A percentile compares a stretch with the other conserved stretches of the same genome.
These are phyloP conservation scores for Erodium trifolium DNA, from an alignment of 441 rosid species.

Conservation along the genomic window DNA sequence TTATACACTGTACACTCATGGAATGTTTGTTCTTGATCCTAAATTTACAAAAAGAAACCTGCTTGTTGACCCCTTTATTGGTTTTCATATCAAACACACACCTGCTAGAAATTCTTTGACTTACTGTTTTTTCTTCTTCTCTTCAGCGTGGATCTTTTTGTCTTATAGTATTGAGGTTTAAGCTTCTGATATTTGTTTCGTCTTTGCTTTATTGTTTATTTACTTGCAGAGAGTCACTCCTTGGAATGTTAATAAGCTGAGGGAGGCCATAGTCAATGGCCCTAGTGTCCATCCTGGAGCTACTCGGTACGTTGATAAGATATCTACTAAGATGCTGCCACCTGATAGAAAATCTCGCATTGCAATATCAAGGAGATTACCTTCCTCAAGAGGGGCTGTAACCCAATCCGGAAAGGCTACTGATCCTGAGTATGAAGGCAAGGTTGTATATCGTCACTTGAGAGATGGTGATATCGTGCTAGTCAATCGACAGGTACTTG, in stretches of 20 bases:
- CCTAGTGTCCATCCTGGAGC: constrained; percentile 91
- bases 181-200: constrained; percentile 3
- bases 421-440: constrained; percentile 66
- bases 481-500: constrained; percentile 84
- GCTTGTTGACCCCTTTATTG: not conserved
- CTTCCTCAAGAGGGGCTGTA: constrained; percentile 70
- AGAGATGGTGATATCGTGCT: constrained; percentile 95
- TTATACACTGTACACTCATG: not conserved
- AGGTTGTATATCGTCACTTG: constrained; percentile 81
- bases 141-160: not conserved
- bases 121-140: not conserved
- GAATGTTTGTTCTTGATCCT: not conserved
- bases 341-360: constrained; percentile 43
- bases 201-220: constrained; percentile 13
- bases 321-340: constrained; percentile 48
- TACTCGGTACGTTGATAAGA: constrained; percentile 72
- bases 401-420: constrained; percentile 53
- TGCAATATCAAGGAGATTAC: constrained; percentile 66
- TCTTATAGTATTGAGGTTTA: constrained; percentile 3
- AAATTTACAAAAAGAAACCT: not conserved
- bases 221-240: constrained; percentile 78
- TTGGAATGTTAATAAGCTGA: constrained; percentile 69
- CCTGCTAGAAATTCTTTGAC: not conserved
- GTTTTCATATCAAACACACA: not conserved
- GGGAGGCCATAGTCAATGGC: constrained; percentile 80